Percentiles rank a stretch among this genome's conserved stretches.
Evolutionary conservation across 495 filamentous ascomycete species (phyloP).

Genomic region (Chaetomidium leptoderma): DNA sequence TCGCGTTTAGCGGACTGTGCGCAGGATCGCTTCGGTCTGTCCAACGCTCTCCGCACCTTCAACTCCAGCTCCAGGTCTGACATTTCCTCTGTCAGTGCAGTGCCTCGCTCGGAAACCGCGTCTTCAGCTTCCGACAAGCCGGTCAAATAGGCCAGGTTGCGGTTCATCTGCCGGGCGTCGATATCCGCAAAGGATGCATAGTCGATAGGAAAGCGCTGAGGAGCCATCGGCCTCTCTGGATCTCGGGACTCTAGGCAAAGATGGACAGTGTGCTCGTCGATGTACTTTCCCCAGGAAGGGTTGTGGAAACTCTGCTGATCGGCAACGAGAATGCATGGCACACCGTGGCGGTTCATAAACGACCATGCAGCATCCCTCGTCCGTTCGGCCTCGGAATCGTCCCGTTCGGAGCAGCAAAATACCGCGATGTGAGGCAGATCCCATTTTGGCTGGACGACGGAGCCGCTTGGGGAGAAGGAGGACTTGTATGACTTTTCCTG

Average conservation of each 20-base stretch:
- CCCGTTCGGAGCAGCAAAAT: constrained; percentile 58
- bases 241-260: constrained; percentile 64
- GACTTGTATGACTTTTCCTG: constrained; percentile 46
- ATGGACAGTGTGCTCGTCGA: constrained; percentile 50
- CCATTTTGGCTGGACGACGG: constrained; percentile 51
- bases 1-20: constrained; percentile 1
- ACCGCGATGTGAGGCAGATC: constrained; percentile 67
- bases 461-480: constrained; percentile 22
- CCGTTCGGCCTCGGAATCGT: constrained; percentile 44
- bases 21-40: background rate
- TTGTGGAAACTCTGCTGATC: constrained; percentile 53
- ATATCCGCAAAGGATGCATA: constrained; percentile 68
- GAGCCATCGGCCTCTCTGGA: constrained; percentile 45
- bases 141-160: constrained; percentile 66
- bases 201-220: constrained; percentile 65
- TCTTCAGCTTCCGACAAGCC: constrained; percentile 37
- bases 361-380: constrained; percentile 53
- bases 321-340: constrained; percentile 65
- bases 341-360: constrained; percentile 61
- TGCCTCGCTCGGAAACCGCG: background rate
- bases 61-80: background rate
- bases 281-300: constrained; percentile 24
- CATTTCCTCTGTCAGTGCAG: background rate
- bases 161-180: constrained; percentile 67
- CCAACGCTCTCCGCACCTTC: background rate